A percentile compares a stretch with the other conserved stretches of the same genome.
Evolutionary conservation across 495 filamentous ascomycete genomes (phyloP).

Genomic region (Talaromyces nanjingensis): DNA sequence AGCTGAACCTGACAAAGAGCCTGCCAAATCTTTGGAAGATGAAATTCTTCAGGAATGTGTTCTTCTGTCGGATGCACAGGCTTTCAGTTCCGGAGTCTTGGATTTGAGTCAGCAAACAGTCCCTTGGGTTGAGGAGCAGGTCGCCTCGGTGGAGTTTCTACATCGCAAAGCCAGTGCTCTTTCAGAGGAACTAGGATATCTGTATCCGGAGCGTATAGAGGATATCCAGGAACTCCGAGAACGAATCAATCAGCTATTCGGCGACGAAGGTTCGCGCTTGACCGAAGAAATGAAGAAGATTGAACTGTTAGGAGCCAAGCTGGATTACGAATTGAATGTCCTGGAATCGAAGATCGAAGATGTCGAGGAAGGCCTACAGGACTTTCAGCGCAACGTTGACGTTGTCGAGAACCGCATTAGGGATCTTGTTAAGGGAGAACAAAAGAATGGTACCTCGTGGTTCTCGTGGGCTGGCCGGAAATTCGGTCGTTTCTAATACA

Average conservation of each 20-base stretch:
- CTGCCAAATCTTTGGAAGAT: slow-evolving; percentile 27
- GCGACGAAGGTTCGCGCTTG: slow-evolving; percentile 57
- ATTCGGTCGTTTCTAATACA: slow-evolving; percentile 18
- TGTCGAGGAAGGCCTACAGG: slow-evolving; percentile 72
- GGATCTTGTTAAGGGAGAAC: slow-evolving; percentile 57
- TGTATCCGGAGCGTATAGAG: slow-evolving; percentile 62
- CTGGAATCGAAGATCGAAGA: slow-evolving; percentile 79
- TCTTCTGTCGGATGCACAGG: slow-evolving; percentile 52
- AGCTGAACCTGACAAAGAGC: slow-evolving; percentile 18
- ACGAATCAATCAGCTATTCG: slow-evolving; percentile 57
- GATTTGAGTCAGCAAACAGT: slow-evolving; percentile 39
- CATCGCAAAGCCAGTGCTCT: slow-evolving; percentile 53
- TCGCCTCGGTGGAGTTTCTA: slow-evolving; percentile 55
- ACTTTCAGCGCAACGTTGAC: slow-evolving; percentile 75
- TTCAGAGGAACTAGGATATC: slow-evolving; percentile 56
- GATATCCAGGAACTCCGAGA: slow-evolving; percentile 59
- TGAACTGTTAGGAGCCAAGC: slow-evolving; percentile 74
- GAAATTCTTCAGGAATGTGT: slow-evolving; percentile 40
- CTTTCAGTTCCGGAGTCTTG: slow-evolving; percentile 48
- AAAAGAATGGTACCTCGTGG: slow-evolving; percentile 55
- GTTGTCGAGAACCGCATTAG: slow-evolving; percentile 69
- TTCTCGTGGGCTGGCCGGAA: slow-evolving; percentile 38
- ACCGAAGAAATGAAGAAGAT: slow-evolving; percentile 74
- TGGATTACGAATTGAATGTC: slow-evolving; percentile 88
- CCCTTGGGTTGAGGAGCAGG: slow-evolving; percentile 61